Conservation (phyloP, 306 rosid genomes). For the Herpetospermum pedunculosum region DNA sequence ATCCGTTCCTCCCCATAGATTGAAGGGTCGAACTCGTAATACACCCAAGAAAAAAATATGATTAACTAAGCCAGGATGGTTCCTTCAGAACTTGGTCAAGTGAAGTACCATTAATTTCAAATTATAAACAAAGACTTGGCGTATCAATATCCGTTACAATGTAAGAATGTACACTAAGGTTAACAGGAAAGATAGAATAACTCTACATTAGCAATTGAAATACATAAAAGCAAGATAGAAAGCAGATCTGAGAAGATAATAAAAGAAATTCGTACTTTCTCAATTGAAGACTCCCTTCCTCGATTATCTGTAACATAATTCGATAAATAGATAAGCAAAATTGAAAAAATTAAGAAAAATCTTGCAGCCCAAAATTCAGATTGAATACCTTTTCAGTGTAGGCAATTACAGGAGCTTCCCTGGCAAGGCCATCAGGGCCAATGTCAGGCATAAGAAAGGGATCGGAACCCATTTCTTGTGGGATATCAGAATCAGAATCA, state of each 20-base stretch:
- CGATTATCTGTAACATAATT: constrained; percentile 49
- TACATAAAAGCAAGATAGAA: background rate
- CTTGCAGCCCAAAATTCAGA: background rate
- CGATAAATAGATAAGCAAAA: background rate
- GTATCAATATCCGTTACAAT: background rate
- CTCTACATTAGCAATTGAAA: background rate
- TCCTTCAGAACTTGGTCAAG: background rate
- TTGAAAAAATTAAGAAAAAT: background rate
- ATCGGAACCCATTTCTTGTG: constrained; percentile 39
- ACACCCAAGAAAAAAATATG: background rate
- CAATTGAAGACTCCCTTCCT: constrained; percentile 68
- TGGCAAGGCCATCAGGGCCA: constrained; percentile 84
- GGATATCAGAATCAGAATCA: background rate
- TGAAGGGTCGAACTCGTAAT: background rate
- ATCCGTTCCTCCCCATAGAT: background rate
- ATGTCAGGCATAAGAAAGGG: constrained; percentile 59
- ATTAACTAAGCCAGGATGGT: background rate
- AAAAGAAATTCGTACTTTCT: constrained; percentile 35
- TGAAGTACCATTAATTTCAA: background rate
- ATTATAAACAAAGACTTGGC: background rate
- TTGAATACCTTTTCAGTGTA: constrained; percentile 71
- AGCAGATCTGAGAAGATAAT: background rate
- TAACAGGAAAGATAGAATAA: background rate
- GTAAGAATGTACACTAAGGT: background rate
- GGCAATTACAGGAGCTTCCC: constrained; percentile 62